Conservation (phyloP, 768 basidiomycete species). For the Mycena belliarum region DNA sequence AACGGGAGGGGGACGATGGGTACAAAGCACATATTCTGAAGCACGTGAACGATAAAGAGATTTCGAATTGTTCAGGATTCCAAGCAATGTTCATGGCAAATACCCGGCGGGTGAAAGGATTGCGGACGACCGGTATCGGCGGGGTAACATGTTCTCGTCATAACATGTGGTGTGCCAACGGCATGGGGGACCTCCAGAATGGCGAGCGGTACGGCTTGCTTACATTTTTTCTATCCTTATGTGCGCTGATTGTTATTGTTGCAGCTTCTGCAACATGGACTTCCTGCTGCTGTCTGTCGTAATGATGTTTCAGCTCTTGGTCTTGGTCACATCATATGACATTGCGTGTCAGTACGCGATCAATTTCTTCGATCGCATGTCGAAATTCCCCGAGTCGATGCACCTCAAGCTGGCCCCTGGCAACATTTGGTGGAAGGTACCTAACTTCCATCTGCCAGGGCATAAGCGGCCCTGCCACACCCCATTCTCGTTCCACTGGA, state of each 20-base stretch:
- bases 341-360: neutral
- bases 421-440: conserved; percentile 12
- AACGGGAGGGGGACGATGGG: neutral
- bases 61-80: conserved; percentile 9
- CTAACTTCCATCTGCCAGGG: conserved; percentile 4
- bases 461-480: conserved; percentile 2
- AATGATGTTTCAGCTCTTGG: neutral
- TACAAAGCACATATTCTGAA: conserved; percentile 2
- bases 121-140: conserved; percentile 5
- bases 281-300: neutral
- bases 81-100: neutral
- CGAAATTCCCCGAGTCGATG: neutral
- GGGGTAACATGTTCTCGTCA: neutral
- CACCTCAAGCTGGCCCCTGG: neutral
- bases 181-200: conserved; percentile 23
- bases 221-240: too few relatives aligned
- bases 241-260: too few relatives aligned
- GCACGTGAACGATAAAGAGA: neutral
- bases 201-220: conserved; percentile 20
- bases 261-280: neutral
- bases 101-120: neutral
- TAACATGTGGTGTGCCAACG: conserved; percentile 9
- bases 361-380: neutral
- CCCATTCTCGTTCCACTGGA: conserved; percentile 2
- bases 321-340: neutral